Conservation (phyloP, 2,329 filamentous ascomycete species). For the Sporothrix variecibatus region DNA sequence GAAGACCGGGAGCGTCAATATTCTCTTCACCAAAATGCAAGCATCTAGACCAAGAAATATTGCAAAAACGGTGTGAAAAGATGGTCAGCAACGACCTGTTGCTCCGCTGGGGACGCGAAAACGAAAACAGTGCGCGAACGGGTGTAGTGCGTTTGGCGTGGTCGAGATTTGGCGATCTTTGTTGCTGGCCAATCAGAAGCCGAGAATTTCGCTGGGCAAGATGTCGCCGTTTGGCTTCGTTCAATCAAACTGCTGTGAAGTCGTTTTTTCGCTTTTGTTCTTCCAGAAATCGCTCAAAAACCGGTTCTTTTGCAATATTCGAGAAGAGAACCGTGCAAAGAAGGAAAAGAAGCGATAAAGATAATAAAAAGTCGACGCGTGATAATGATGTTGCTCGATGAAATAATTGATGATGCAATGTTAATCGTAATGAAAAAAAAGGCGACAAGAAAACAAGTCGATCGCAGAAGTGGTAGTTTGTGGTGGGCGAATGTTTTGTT, state of each 20-base stretch:
- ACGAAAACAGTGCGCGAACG: neutral
- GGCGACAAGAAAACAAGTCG: neutral
- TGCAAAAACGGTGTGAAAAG: neutral
- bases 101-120: constrained; percentile 17
- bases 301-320: neutral
- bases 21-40: neutral
- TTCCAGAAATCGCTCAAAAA: neutral
- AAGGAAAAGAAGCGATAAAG: neutral
- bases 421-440: neutral
- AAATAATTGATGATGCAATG: neutral
- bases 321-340: neutral
- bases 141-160: constrained; percentile 1
- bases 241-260: neutral
- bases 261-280: neutral
- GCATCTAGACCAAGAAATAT: neutral
- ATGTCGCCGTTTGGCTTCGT: constrained; percentile 12
- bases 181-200: constrained; percentile 23
- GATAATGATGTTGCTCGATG: neutral
- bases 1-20: neutral
- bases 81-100: neutral
- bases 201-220: neutral
- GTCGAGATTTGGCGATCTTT: constrained; percentile 23
- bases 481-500: neutral
- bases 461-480: neutral
- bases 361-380: neutral